Evolutionary conservation across 805 yeast species (phyloP).

Genomic region (Saccharomycopsis malanga): DNA sequence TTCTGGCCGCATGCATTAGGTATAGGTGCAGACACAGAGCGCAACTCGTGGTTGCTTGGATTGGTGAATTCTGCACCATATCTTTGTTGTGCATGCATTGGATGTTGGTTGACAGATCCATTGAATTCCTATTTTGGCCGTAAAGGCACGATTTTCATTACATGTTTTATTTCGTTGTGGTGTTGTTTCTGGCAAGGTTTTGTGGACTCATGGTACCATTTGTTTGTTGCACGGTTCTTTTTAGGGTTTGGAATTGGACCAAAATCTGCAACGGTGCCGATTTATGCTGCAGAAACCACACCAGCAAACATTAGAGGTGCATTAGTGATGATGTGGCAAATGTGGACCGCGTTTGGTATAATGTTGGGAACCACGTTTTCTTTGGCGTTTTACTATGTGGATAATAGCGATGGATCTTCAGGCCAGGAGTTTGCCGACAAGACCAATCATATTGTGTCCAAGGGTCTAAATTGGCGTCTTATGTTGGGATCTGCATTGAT

Average conservation of each 20-base stretch:
- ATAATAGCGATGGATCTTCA: constrained; percentile 28
- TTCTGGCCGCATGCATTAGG: constrained; percentile 54
- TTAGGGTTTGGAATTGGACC: constrained; percentile 68
- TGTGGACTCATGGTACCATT: constrained; percentile 56
- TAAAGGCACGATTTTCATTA: constrained; percentile 58
- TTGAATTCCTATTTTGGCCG: constrained; percentile 53
- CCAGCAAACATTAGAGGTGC: constrained; percentile 60
- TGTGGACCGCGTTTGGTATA: constrained; percentile 69
- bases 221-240: constrained; percentile 58
- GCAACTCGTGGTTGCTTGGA: constrained; percentile 54
- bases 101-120: constrained; percentile 60
- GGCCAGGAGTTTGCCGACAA: constrained; percentile 23
- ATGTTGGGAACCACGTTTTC: constrained; percentile 64
- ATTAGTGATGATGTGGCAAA: constrained; percentile 68
- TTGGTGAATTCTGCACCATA: constrained; percentile 67
- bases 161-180: constrained; percentile 52
- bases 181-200: constrained; percentile 69
- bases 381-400: constrained; percentile 53
- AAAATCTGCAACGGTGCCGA: constrained; percentile 70
- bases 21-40: constrained; percentile 37
- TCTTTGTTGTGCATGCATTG: constrained; percentile 50
- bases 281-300: constrained; percentile 60
- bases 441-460: constrained; percentile 7
- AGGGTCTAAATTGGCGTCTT: constrained; percentile 56
- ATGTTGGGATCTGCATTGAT: constrained; percentile 63